phyloP scores from a whole-genome alignment of 164 flowering plant genomes.

The Vitis cinerea region DNA sequence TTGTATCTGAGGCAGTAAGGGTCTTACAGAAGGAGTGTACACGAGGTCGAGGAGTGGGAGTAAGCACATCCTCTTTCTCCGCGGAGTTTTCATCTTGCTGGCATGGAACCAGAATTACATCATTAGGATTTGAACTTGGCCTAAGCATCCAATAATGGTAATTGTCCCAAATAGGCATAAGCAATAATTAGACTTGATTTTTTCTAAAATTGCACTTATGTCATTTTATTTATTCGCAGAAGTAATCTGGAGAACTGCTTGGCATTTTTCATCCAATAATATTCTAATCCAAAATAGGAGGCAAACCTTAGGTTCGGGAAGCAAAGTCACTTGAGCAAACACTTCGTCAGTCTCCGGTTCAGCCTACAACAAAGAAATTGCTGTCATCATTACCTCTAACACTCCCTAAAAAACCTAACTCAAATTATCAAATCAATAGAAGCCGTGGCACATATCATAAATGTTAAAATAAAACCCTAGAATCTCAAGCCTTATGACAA shows the following conservation, averaged over 20 bases:
- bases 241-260: too few relatives aligned
- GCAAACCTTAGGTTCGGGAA: slow-evolving; percentile 46
- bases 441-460: not conserved
- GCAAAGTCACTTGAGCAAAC: slow-evolving; percentile 74
- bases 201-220: too few relatives aligned
- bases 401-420: too few relatives aligned
- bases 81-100: slow-evolving; percentile 75
- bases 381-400: too few relatives aligned
- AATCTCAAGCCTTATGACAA: not conserved
- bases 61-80: slow-evolving; percentile 53
- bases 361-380: slow-evolving; percentile 38
- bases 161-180: too few relatives aligned
- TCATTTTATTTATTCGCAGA: too few relatives aligned
- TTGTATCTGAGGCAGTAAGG: slow-evolving; percentile 91
- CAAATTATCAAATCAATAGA: too few relatives aligned
- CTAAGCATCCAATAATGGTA: too few relatives aligned
- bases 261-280: not conserved
- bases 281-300: slow-evolving; percentile 8
- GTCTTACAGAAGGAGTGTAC: slow-evolving; percentile 98
- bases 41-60: slow-evolving; percentile 58
- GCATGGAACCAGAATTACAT: not conserved
- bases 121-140: not conserved
- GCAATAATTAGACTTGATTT: too few relatives aligned
- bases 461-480: not conserved
- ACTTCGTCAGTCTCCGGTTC: slow-evolving; percentile 89